phyloP scores from a whole-genome alignment of 805 yeast genomes.

The Priceomyces melissophilus region DNA sequence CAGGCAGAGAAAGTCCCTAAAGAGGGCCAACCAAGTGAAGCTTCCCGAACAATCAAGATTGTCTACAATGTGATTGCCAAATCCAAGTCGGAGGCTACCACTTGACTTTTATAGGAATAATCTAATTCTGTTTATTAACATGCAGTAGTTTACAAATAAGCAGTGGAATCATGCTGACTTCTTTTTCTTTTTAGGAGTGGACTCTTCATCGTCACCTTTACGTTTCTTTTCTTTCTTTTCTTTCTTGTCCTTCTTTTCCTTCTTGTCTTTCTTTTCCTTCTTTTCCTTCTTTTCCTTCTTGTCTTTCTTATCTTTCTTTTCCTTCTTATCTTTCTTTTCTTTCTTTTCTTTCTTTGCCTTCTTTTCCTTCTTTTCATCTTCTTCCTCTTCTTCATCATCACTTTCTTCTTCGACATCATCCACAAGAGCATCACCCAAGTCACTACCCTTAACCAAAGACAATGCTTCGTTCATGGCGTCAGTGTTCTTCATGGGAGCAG shows the following conservation, averaged over 20 bases:
- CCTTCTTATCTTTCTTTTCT: conserved; percentile 23
- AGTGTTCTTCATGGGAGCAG: conserved; percentile 92
- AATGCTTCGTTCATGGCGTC: conserved; percentile 93
- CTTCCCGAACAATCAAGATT: conserved; percentile 48
- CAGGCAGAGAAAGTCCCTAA: conserved; percentile 36
- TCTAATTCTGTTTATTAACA: conserved; percentile 13
- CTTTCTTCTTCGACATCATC: conserved; percentile 27
- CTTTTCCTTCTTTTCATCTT: conserved; percentile 13
- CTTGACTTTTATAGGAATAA: neutral
- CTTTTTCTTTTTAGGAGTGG: conserved; percentile 42
- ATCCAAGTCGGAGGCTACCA: neutral
- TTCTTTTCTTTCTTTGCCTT: conserved; percentile 15
- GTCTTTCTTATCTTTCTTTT: conserved; percentile 22
- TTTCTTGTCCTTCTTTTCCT: conserved; percentile 32
- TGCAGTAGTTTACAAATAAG: conserved; percentile 27
- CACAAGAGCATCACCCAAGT: conserved; percentile 36
- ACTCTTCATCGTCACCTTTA: conserved; percentile 35
- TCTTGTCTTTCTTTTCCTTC: conserved; percentile 30
- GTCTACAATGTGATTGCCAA: conserved; percentile 30
- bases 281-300: conserved; percentile 24
- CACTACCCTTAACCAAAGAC: conserved; percentile 47
- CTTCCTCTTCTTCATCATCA: conserved; percentile 14
- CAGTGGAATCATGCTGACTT: conserved; percentile 30
- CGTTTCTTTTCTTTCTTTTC: conserved; percentile 31
- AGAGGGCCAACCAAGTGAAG: conserved; percentile 52